A percentile compares a stretch with the other conserved stretches of the same genome.
Conservation (phyloP, 768 basidiomycete species). For the Auriscalpium microsporum region DNA sequence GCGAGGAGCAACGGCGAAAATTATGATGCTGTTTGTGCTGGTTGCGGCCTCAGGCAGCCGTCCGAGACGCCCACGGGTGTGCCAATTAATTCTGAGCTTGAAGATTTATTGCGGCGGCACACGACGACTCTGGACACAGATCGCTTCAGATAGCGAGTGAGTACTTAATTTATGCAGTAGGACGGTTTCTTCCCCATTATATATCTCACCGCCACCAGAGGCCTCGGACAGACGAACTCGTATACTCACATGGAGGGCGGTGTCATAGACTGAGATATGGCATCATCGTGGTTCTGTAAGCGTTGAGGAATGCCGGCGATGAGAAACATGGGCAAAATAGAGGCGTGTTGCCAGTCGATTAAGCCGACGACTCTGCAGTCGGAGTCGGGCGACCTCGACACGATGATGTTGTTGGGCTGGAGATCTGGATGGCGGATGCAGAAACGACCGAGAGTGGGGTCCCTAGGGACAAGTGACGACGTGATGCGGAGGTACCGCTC, state of each 20-base stretch:
- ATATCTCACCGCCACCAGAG: too few relatives aligned
- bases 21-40: too few relatives aligned
- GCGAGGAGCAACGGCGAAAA: too few relatives aligned
- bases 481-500: constrained; percentile 39
- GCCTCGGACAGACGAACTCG: too few relatives aligned
- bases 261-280: constrained; percentile 28
- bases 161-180: too few relatives aligned
- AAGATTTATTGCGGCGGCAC: too few relatives aligned
- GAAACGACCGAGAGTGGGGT: constrained; percentile 33
- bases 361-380: constrained; percentile 31
- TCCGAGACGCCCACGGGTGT: too few relatives aligned
- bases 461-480: constrained; percentile 36
- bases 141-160: too few relatives aligned
- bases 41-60: too few relatives aligned
- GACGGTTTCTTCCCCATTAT: too few relatives aligned
- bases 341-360: constrained; percentile 49
- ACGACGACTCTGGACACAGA: too few relatives aligned
- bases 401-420: constrained; percentile 39
- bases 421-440: constrained; percentile 39
- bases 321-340: constrained; percentile 46
- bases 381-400: constrained; percentile 38
- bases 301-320: constrained; percentile 34
- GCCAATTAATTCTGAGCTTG: too few relatives aligned
- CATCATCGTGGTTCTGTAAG: constrained; percentile 41
- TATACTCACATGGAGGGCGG: constrained; percentile 22